phyloP scores from a whole-genome alignment of 2,329 filamentous ascomycete genomes.

The Claviceps sp. region DNA sequence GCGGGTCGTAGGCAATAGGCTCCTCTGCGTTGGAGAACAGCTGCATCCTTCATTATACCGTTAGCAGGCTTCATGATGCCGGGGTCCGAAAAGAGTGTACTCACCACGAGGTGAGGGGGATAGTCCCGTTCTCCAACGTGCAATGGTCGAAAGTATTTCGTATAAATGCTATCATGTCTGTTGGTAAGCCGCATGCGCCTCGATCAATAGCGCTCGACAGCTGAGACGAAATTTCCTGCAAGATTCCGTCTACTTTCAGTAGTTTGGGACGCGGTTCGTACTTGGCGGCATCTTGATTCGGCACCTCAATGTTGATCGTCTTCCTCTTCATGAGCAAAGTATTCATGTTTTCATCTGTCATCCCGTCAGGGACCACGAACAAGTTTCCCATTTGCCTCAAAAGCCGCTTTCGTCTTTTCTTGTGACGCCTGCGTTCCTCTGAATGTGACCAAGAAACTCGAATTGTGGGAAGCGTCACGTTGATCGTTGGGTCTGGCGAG shows the following conservation, averaged over 20 bases:
- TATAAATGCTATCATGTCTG: slow-evolving; percentile 14
- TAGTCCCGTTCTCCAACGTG: slow-evolving; percentile 11
- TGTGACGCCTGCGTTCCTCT: slow-evolving; percentile 15
- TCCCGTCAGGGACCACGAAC: slow-evolving; percentile 25
- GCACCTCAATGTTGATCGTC: not conserved
- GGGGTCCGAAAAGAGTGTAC: not conserved
- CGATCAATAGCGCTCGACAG: slow-evolving; percentile 7
- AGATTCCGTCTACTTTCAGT: slow-evolving; percentile 14
- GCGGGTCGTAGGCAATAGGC: not conserved
- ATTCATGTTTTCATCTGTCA: slow-evolving; percentile 15
- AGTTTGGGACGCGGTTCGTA: slow-evolving; percentile 3
- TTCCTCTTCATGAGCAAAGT: slow-evolving; percentile 3
- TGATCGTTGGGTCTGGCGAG: slow-evolving; percentile 10
- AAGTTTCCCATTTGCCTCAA: slow-evolving; percentile 16
- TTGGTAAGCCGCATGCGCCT: slow-evolving; percentile 14
- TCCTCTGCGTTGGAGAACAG: slow-evolving; percentile 7
- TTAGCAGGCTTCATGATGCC: not conserved
- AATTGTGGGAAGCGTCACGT: slow-evolving; percentile 16
- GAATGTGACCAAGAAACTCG: slow-evolving; percentile 14
- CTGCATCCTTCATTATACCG: slow-evolving; percentile 13
- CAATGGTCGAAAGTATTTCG: slow-evolving; percentile 15
- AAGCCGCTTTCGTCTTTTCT: slow-evolving; percentile 15
- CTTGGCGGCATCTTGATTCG: not conserved
- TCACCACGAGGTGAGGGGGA: slow-evolving; percentile 21
- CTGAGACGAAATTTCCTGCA: slow-evolving; percentile 9